A percentile compares a stretch with the other conserved stretches of the same genome.
phyloP scores from a whole-genome alignment of 73 alveolate species.

The Tetrahymena elliotti region DNA sequence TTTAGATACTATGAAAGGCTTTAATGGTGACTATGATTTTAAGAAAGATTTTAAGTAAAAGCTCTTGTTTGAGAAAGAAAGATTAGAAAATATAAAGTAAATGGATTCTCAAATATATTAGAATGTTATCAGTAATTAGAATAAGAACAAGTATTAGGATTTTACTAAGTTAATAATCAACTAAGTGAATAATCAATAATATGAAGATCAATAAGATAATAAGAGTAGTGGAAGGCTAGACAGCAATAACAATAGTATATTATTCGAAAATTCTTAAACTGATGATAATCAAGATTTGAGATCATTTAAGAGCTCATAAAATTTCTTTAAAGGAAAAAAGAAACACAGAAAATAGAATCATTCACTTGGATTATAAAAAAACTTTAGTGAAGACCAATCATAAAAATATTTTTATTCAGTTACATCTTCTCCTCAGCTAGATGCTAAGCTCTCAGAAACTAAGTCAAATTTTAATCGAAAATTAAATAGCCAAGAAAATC shows the following conservation, averaged over 20 bases:
- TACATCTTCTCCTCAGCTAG: background rate
- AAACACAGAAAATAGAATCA: background rate
- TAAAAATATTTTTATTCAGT: background rate
- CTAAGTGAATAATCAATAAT: too few relatives aligned
- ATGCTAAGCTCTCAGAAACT: background rate
- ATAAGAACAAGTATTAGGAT: background rate
- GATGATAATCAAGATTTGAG: background rate
- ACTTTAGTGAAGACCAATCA: background rate
- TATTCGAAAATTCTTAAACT: background rate
- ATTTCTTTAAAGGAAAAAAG: background rate
- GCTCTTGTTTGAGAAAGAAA: background rate
- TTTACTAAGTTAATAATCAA: background rate
- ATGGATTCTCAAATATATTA: background rate
- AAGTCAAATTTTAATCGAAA: too few relatives aligned
- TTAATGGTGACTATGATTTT: background rate
- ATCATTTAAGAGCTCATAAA: background rate
- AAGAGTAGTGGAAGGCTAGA: background rate
- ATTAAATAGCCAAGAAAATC: background rate
- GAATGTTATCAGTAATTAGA: background rate
- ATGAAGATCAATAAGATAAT: too few relatives aligned
- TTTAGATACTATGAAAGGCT: background rate
- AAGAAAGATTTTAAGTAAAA: background rate
- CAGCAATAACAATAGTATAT: background rate
- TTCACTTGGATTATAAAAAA: background rate
- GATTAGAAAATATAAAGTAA: background rate